Base-by-base conservation (phyloP, 192 early-diverging fungal genomes). In the Borealophlyctis nickersoniae region DNA sequence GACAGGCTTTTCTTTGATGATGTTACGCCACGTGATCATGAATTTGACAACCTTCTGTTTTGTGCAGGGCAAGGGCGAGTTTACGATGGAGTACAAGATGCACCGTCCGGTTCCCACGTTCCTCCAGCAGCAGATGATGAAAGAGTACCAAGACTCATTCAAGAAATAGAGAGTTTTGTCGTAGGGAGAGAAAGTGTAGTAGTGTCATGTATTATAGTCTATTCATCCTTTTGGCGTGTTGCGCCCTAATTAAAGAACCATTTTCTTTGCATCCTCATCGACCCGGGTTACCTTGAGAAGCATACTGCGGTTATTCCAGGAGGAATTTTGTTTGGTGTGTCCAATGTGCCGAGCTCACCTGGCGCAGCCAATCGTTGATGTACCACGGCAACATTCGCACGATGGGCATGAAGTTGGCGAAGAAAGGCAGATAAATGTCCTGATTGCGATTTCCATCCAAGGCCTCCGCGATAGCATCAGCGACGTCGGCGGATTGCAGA, bases 11-110 rank as follows among this genome's bases (percentile, higher is more conserved):
- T 5, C 51, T 32, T 30, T 32, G 39, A 0, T 19, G 27, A 51
- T 14, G 22, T 45, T 45, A 19, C 19, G 39, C 19, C 9, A 19
- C 19, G 23, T 7, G 19, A 61, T 11, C 3, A 60, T 59, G 2
- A 51, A 14, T 49, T 26, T 62, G 14, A 53, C 26, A 24, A 53
- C 5, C 7, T 60, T 35, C 49, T 52, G 7, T 58, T 27, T 58
- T 32, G 26, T 58, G 26, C 88, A 95, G 77, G 95, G 96, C 56
- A 98, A 96, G 85, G 96, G 96, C 32, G 96, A 98, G 82, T 98
- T 95, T 76, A 83, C 88, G 29, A 98, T 98, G 96, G 93, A 93
- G 78, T 96, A 96, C 81, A 89, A 93, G 79, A 73, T 81, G 39
- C 94, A 96, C 74, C 76, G 81, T 39, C 82, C 88, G 30, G 93